These are phyloP conservation scores for Harringtonia aguacate DNA, from an alignment of 2,329 filamentous ascomycete species.

Conservation along the genomic window DNA sequence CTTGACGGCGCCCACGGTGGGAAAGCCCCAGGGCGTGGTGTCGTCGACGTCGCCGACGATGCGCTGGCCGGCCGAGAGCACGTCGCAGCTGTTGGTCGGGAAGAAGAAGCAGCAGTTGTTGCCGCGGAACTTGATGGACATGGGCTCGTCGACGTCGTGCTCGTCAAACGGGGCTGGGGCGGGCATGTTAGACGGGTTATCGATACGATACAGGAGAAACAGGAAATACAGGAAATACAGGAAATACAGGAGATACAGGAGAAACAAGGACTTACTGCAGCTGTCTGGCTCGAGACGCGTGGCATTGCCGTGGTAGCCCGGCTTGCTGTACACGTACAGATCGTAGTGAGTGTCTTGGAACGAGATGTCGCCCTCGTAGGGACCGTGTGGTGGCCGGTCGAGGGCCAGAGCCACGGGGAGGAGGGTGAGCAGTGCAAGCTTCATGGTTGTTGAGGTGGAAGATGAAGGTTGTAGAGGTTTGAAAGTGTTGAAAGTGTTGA, in stretches of 20 bases:
- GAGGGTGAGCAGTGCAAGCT: no score
- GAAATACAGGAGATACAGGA: no score
- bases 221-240: no score
- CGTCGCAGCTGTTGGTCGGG: neutral
- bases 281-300: neutral
- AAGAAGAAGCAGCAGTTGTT: constrained; percentile 8
- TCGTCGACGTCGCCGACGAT: constrained; percentile 5
- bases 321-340: neutral
- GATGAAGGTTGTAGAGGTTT: no score
- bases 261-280: constrained; percentile 1
- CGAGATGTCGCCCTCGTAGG: neutral
- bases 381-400: neutral
- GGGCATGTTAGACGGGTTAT: no score
- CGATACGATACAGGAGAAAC: no score
- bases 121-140: constrained; percentile 3
- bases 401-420: no score
- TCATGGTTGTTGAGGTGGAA: no score
- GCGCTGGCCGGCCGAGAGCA: constrained; percentile 2
- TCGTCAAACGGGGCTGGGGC: neutral
- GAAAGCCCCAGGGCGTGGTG: constrained; percentile 4
- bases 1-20: constrained; percentile 3
- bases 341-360: neutral
- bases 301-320: neutral
- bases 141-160: neutral
- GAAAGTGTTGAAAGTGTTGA: no score